A percentile compares a stretch with the other conserved stretches of the same genome.
Conservation (phyloP, 164 flowering plant genomes). For the Dillenia turbinata region DNA sequence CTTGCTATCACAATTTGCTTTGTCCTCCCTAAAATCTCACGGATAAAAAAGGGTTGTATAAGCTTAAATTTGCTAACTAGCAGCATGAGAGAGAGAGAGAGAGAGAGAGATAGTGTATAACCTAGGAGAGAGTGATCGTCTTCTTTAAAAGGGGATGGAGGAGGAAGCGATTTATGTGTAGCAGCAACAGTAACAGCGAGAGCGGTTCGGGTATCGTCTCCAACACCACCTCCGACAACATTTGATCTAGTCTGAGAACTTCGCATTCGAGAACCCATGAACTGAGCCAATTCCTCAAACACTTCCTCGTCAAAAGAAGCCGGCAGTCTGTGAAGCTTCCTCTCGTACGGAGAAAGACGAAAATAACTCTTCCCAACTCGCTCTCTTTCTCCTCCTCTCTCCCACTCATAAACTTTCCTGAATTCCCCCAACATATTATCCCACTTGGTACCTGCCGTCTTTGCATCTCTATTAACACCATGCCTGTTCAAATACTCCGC, state of each 20-base stretch:
- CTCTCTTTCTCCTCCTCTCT: slow-evolving; percentile 57
- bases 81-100: too few species aligned
- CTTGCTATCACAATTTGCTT: slow-evolving; percentile 26
- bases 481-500: slow-evolving; percentile 57
- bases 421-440: slow-evolving; percentile 86
- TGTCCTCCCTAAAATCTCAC: slow-evolving; percentile 24
- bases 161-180: slow-evolving; percentile 20
- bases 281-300: slow-evolving; percentile 63
- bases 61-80: too few species aligned
- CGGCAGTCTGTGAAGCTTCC: slow-evolving; percentile 65
- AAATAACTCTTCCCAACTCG: slow-evolving; percentile 64
- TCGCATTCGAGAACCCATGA: slow-evolving; percentile 60
- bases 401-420: slow-evolving; percentile 77
- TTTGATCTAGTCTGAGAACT: slow-evolving; percentile 19
- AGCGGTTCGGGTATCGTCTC: slow-evolving; percentile 5
- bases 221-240: neutral
- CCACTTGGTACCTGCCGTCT: slow-evolving; percentile 81
- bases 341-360: slow-evolving; percentile 71
- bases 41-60: too few species aligned
- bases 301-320: slow-evolving; percentile 85
- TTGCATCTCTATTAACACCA: slow-evolving; percentile 64
- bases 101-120: too few species aligned
- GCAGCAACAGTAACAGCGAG: slow-evolving; percentile 9
- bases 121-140: slow-evolving; percentile 31
- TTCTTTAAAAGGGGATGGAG: slow-evolving; percentile 29